These are phyloP conservation scores for Colletotrichum kahawae DNA, from an alignment of 2,329 filamentous ascomycete species.

Conservation along the genomic window DNA sequence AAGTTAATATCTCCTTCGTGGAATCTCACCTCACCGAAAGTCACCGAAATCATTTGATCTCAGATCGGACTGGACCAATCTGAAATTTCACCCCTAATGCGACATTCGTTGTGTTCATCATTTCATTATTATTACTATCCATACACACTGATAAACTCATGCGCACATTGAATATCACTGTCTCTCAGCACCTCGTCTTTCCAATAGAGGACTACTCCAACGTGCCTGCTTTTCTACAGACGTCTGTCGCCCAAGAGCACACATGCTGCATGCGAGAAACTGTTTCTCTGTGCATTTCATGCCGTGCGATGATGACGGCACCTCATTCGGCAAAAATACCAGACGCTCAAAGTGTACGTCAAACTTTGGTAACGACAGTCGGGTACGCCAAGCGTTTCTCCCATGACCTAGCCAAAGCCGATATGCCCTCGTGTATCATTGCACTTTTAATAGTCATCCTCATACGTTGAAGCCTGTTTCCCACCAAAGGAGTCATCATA, in stretches of 20 bases:
- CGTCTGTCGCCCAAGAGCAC: background rate
- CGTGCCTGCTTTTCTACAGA: background rate
- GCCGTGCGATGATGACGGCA: background rate
- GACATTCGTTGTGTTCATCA: constrained; percentile 7
- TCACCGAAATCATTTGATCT: background rate
- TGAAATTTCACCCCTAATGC: background rate
- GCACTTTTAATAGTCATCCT: background rate
- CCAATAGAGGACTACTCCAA: constrained; percentile 12
- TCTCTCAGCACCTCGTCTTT: background rate
- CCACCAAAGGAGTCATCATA: background rate
- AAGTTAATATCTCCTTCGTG: background rate
- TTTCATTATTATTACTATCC: constrained; percentile 23
- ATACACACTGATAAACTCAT: constrained; percentile 15
- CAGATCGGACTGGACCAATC: background rate
- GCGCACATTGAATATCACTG: background rate
- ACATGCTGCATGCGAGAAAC: constrained; percentile 3
- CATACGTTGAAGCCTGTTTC: background rate
- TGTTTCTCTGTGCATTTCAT: background rate
- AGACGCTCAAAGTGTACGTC: background rate
- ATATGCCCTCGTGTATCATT: background rate
- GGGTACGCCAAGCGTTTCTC: constrained; percentile 5
- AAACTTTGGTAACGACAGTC: constrained; percentile 6
- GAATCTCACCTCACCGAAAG: background rate
- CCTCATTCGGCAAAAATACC: background rate
- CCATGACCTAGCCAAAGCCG: background rate